A percentile compares a stretch with the other conserved stretches of the same genome.
These are phyloP conservation scores for Chimonanthus salicifolius DNA, from an alignment of 164 flowering plant genomes.

Conservation along the genomic window DNA sequence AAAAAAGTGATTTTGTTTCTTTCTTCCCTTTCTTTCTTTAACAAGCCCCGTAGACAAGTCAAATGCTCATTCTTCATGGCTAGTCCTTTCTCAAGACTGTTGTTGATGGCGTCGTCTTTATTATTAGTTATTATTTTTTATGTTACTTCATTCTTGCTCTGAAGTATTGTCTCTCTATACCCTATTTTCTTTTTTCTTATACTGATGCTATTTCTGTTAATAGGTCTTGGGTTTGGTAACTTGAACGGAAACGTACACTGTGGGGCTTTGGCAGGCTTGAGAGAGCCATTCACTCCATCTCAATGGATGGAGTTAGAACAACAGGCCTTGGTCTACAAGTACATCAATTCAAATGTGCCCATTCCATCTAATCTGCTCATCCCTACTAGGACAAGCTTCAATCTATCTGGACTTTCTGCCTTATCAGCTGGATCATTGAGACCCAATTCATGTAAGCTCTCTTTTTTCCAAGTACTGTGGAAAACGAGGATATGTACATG, in stretches of 20 bases:
- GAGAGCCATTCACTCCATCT: slow-evolving; percentile 78
- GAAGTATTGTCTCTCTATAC: neutral
- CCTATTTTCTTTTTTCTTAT: no score
- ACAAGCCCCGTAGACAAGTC: slow-evolving; percentile 14
- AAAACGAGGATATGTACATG: neutral
- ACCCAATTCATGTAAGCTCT: slow-evolving; percentile 51
- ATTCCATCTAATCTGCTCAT: slow-evolving; percentile 70
- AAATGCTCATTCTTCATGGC: slow-evolving; percentile 2
- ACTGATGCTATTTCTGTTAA: neutral
- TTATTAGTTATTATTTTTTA: neutral
- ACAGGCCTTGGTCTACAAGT: slow-evolving; percentile 86
- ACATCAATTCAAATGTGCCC: slow-evolving; percentile 66
- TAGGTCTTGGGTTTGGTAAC: slow-evolving; percentile 49
- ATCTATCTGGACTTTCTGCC: slow-evolving; percentile 42
- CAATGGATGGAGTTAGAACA: slow-evolving; percentile 94
- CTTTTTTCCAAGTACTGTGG: neutral
- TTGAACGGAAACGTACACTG: slow-evolving; percentile 33
- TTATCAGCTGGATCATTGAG: slow-evolving; percentile 46
- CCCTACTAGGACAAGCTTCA: slow-evolving; percentile 61
- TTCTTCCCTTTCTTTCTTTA: no score
- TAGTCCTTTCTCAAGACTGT: slow-evolving; percentile 5
- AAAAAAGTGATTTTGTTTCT: slow-evolving; percentile 3
- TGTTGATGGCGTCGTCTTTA: neutral
- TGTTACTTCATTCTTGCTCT: neutral
- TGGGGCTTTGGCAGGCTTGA: slow-evolving; percentile 43